phyloP scores from a whole-genome alignment of 176 grass and related monocot genomes.

The Musa acuminata region DNA sequence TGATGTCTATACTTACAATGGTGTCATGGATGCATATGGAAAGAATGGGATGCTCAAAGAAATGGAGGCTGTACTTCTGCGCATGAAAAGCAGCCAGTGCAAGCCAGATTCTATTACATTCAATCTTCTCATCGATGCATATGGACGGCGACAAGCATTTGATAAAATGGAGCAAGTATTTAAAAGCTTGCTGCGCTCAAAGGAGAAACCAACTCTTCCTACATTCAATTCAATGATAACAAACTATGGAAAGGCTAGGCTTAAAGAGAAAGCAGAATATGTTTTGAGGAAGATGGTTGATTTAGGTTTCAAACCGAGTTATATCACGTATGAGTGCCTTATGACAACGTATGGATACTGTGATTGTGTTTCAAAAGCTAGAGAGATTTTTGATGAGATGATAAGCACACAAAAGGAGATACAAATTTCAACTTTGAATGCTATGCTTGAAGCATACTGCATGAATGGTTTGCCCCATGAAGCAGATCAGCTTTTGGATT shows the following conservation, averaged over 20 bases:
- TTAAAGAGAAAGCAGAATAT: slow-evolving; percentile 63
- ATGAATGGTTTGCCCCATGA: slow-evolving; percentile 60
- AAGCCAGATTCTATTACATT: slow-evolving; percentile 88
- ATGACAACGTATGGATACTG: slow-evolving; percentile 62
- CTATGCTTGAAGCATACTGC: slow-evolving; percentile 92
- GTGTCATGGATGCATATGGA: slow-evolving; percentile 75
- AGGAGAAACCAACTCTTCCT: slow-evolving; percentile 69
- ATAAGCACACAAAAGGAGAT: slow-evolving; percentile 41
- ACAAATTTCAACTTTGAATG: slow-evolving; percentile 52
- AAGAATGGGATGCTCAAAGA: slow-evolving; percentile 90
- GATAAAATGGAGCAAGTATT: slow-evolving; percentile 99
- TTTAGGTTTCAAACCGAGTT: slow-evolving; percentile 72
- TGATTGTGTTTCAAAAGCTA: slow-evolving; percentile 53
- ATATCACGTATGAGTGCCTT: slow-evolving; percentile 82
- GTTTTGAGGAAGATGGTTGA: slow-evolving; percentile 62
- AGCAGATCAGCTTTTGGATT: slow-evolving; percentile 62
- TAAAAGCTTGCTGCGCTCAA: slow-evolving; percentile 71
- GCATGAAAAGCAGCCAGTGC: slow-evolving; percentile 76
- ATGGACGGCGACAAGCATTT: slow-evolving; percentile 66
- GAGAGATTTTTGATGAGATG: slow-evolving; percentile 65
- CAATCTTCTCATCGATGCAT: slow-evolving; percentile 92
- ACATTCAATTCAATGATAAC: slow-evolving; percentile 98
- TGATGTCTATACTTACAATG: slow-evolving; percentile 76
- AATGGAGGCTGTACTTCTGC: slow-evolving; percentile 69
- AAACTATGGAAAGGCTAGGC: slow-evolving; percentile 86